Conservation (phyloP, 345 rosid species). For the Melaleuca quinquenervia region DNA sequence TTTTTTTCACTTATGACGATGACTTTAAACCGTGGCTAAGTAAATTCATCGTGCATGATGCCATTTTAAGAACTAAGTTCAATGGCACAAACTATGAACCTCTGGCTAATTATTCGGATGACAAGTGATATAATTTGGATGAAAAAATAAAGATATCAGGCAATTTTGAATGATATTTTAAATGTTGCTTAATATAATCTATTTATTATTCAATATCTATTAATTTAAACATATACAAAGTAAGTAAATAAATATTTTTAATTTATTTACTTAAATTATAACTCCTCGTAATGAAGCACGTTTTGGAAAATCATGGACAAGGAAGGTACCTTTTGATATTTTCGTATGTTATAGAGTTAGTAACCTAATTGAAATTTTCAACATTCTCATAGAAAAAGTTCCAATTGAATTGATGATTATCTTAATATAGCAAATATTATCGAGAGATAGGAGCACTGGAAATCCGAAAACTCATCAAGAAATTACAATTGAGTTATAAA, state of each 20-base stretch:
- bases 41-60: neutral
- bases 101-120: neutral
- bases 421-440: neutral
- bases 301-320: neutral
- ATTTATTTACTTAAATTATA: neutral
- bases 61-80: neutral
- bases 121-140: neutral
- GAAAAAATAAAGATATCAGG: neutral
- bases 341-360: neutral
- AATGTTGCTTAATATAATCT: neutral
- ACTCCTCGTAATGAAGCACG: neutral
- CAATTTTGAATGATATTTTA: neutral
- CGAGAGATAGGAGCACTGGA: too few species aligned
- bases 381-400: neutral
- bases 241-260: neutral
- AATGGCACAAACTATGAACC: neutral
- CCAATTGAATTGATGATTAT: neutral
- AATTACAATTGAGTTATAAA: too few species aligned
- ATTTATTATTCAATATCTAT: neutral
- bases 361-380: neutral
- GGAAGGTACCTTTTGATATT: neutral
- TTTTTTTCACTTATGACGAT: neutral
- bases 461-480: too few species aligned
- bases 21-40: neutral
- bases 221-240: neutral